Percentiles rank a stretch among this genome's conserved stretches.
Conservation (phyloP, 805 yeast genomes). For the Schwanniomyces vanrijiae region DNA sequence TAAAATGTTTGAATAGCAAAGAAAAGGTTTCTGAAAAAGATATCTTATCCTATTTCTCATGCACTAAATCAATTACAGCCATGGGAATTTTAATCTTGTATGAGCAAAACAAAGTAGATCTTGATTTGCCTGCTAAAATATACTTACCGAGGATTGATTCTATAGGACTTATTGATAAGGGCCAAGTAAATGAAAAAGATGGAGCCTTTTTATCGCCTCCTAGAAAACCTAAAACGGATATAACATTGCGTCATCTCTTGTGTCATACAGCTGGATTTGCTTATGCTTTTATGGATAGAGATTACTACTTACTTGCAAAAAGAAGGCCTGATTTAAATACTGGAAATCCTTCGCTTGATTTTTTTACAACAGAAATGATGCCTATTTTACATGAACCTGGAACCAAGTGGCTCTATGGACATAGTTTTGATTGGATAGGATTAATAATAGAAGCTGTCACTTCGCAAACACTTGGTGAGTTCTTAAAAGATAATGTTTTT, state of each 20-base stretch:
- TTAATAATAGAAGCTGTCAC: constrained; percentile 32
- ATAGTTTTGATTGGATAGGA: constrained; percentile 40
- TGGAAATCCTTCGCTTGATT: constrained; percentile 19
- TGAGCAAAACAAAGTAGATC: constrained; percentile 29
- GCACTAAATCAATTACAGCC: constrained; percentile 35
- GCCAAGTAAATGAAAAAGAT: constrained; percentile 20
- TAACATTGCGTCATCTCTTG: constrained; percentile 30
- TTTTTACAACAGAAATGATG: constrained; percentile 25
- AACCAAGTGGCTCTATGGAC: constrained; percentile 36
- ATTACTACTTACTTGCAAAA: constrained; percentile 21
- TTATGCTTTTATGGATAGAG: constrained; percentile 31
- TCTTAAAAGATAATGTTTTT: constrained; percentile 28
- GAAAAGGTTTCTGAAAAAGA: constrained; percentile 16
- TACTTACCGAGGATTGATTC: constrained; percentile 33
- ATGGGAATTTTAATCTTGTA: constrained; percentile 35
- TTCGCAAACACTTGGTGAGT: constrained; percentile 32
- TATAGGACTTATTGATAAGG: constrained; percentile 25
- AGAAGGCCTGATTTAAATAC: constrained; percentile 17
- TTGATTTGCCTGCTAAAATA: constrained; percentile 32
- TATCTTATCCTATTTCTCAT: constrained; percentile 23
- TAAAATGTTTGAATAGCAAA: constrained; percentile 14
- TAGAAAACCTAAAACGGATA: constrained; percentile 18
- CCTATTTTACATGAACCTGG: constrained; percentile 40
- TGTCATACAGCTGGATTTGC: constrained; percentile 36
- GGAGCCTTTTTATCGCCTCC: constrained; percentile 24